Percentiles rank a stretch among this genome's conserved stretches.
Evolutionary conservation across 176 grass and related monocot genomes (phyloP).

Genomic region (Olyra latifolia): DNA sequence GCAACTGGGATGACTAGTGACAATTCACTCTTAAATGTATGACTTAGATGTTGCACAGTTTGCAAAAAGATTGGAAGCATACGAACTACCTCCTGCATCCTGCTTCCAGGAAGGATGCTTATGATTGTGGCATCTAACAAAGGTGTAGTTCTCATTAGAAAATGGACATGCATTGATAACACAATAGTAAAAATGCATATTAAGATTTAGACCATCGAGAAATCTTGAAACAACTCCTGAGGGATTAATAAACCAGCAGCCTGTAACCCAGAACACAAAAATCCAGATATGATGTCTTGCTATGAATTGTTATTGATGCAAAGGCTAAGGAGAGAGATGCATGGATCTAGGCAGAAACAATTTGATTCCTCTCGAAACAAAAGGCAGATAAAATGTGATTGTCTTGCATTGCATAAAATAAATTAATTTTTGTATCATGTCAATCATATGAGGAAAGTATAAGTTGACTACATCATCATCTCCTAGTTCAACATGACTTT

Average conservation of each 20-base stretch:
- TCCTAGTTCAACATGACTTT: constrained; percentile 1
- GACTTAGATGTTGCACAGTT: constrained; percentile 59
- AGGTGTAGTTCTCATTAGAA: constrained; percentile 40
- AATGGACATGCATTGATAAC: constrained; percentile 4
- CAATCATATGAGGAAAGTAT: neutral
- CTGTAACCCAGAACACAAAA: neutral
- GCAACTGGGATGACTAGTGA: constrained; percentile 86
- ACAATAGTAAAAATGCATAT: constrained; percentile 14
- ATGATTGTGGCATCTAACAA: constrained; percentile 74
- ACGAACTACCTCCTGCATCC: constrained; percentile 83
- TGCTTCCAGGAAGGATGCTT: constrained; percentile 88
- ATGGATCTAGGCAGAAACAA: neutral
- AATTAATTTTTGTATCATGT: constrained; percentile 3
- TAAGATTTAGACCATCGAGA: neutral
- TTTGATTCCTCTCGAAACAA: neutral
- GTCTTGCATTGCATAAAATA: constrained; percentile 8
- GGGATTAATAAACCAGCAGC: neutral
- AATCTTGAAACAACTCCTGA: constrained; percentile 21
- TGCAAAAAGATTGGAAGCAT: constrained; percentile 87
- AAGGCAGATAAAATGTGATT: neutral
- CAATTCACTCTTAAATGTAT: constrained; percentile 47
- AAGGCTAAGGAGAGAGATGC: neutral
- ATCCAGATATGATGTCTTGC: constrained; percentile 11
- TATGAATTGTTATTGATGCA: constrained; percentile 10
- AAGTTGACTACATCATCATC: neutral